These are phyloP conservation scores for Phytomonas serpens DNA, from an alignment of 208 protist genomes.

Conservation along the genomic window DNA sequence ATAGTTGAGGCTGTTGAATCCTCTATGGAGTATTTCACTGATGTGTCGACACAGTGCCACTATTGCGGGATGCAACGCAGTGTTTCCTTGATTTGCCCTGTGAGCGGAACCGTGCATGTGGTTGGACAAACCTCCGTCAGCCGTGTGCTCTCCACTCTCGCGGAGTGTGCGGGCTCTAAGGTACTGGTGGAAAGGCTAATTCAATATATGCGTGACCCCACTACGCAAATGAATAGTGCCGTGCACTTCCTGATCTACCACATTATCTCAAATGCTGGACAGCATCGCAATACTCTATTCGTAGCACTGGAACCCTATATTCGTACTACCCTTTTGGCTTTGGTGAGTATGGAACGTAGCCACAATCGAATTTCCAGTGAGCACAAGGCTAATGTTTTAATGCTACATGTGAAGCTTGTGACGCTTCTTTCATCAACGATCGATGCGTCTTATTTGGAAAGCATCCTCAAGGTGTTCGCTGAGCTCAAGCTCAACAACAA, in stretches of 20 bases:
- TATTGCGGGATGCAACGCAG: constrained; percentile 63
- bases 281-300: constrained; percentile 77
- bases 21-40: constrained; percentile 64
- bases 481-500: constrained; percentile 73
- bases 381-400: constrained; percentile 80
- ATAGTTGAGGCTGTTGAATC: constrained; percentile 77
- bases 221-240: constrained; percentile 66
- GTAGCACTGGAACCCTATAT: constrained; percentile 81
- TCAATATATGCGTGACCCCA: constrained; percentile 58
- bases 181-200: constrained; percentile 68
- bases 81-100: constrained; percentile 55
- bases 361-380: constrained; percentile 45
- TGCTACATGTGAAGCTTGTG: constrained; percentile 84
- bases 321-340: constrained; percentile 67
- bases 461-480: constrained; percentile 69
- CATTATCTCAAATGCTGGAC: constrained; percentile 77
- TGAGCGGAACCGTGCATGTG: constrained; percentile 76
- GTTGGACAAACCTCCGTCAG: constrained; percentile 54
- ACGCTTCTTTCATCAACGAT: constrained; percentile 63
- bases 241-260: constrained; percentile 82
- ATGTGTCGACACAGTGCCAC: constrained; percentile 62
- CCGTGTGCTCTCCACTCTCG: constrained; percentile 69
- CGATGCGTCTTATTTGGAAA: constrained; percentile 79
- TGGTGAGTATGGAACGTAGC: constrained; percentile 60
- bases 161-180: constrained; percentile 75